Percentiles rank a stretch among this genome's conserved stretches.
These are phyloP conservation scores for Parsonsia alboflavescens DNA, from an alignment of 257 asterid genomes.

Conservation along the genomic window DNA sequence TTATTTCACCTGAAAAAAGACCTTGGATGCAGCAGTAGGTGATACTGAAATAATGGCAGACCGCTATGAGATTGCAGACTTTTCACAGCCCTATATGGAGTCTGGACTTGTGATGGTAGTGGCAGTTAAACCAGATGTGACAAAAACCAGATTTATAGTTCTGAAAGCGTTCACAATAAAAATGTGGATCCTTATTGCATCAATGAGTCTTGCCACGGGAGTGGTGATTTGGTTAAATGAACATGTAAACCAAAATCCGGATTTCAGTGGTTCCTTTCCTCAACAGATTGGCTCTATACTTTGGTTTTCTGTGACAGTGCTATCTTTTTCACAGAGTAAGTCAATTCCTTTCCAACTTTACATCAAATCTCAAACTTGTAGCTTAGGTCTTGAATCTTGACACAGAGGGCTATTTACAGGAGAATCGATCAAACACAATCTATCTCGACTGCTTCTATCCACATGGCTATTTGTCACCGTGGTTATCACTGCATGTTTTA, in stretches of 20 bases:
- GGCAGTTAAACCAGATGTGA: constrained; percentile 29
- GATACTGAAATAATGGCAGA: constrained; percentile 57
- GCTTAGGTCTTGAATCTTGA: background rate
- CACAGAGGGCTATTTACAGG: constrained; percentile 28
- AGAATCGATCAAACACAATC: constrained; percentile 33
- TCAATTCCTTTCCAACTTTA: background rate
- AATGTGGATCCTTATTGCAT: constrained; percentile 47
- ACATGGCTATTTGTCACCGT: constrained; percentile 46
- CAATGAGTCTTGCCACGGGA: constrained; percentile 39
- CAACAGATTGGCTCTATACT: constrained; percentile 36
- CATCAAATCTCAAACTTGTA: background rate
- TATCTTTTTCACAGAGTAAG: constrained; percentile 53
- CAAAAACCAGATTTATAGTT: constrained; percentile 28
- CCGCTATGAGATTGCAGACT: constrained; percentile 39
- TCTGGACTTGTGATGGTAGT: constrained; percentile 67
- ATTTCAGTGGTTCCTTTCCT: constrained; percentile 30
- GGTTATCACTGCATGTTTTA: constrained; percentile 44
- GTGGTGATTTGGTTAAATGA: constrained; percentile 52
- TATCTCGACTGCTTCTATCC: constrained; percentile 46
- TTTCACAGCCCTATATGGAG: constrained; percentile 62
- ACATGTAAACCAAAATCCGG: constrained; percentile 35
- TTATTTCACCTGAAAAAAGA: constrained; percentile 23
- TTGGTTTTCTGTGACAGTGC: constrained; percentile 63
- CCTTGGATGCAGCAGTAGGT: constrained; percentile 63
- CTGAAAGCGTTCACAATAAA: constrained; percentile 41